Evolutionary conservation across 306 rosid species (phyloP), one percentile per base, ranked within the genome.

Genomic region (Vigna reflexopilosa): DNA sequence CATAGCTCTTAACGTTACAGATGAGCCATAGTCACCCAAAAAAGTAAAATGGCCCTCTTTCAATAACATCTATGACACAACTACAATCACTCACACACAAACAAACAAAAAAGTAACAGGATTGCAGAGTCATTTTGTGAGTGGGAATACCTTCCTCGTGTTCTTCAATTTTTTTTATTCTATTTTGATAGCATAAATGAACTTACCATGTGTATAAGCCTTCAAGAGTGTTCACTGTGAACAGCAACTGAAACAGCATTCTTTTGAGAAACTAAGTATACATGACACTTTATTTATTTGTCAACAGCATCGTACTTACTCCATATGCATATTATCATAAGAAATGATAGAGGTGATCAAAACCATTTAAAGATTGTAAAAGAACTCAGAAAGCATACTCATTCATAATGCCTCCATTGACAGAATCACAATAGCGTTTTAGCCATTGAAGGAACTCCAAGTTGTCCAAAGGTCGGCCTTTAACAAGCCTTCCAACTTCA

Each of bases 401-500:
- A 42, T 96, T 96, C 96, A 91, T 91, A 66, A 96, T 93, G 91
- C 99, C 99, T 52, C 99, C 99, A 81, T 96, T 96, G 67, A 93
- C 76, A 51, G 99, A 96, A 89, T 96, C 99, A 77, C 99, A 96
- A 83, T 93, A 93, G 66, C 98, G 99, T 83, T 96, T 96, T 90
- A 96, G 83, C 99, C 99, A 96, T 82, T 96, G 99, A 49, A 96
- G 84, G 85, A 96, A 91, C 84, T 96, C 99, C 90, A 96, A 84
- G 88, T 96, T 96, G 90, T 96, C 99, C 88, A 96, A 79, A 54
- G 99, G 96, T 44, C 99, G 88, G 52, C 99, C 97, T 83, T 96
- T 96, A 75, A 96, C 96, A 77, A 96, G 99, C 91, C 96, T 88
- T 83, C 83, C 86, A 77, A 96, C 98, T 86, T 96, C 99, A 81